Percentiles rank a stretch among this genome's conserved stretches.
Evolutionary conservation across 192 early-diverging fungal genomes (phyloP).

Genomic region (Backusella liffmaniae): DNA sequence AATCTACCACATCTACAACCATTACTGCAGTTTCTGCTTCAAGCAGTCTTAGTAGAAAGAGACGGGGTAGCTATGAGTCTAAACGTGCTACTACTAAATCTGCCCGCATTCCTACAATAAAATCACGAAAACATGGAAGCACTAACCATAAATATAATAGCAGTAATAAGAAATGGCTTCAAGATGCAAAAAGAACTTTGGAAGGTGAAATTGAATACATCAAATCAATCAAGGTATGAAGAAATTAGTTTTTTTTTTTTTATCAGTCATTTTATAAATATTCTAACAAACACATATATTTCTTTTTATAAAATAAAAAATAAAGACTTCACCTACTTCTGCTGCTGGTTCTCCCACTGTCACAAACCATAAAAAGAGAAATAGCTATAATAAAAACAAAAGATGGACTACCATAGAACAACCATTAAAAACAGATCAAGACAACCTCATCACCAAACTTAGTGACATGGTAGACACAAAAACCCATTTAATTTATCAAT

Average conservation of each 20-base stretch:
- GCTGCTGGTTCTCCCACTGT: not conserved
- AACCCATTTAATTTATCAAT: not conserved
- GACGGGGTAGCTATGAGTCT: not conserved
- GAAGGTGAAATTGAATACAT: slow-evolving; percentile 3
- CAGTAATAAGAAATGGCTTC: not conserved
- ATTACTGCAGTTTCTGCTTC: not conserved
- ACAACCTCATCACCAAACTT: not conserved
- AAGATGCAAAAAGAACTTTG: not conserved
- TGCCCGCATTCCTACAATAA: not conserved
- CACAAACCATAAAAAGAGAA: not conserved
- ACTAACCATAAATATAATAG: not conserved
- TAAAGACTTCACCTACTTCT: not conserved
- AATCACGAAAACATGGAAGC: not conserved
- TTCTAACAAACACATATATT: not conserved
- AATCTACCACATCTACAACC: not conserved
- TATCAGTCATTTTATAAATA: not conserved
- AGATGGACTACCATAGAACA: not conserved
- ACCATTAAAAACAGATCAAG: not conserved
- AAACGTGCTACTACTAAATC: not conserved
- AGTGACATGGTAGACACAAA: not conserved
- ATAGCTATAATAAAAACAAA: not conserved
- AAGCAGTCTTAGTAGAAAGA: not conserved
- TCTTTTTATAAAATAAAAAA: not conserved
- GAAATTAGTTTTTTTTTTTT: not conserved
- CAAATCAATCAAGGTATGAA: not conserved